phyloP scores from a whole-genome alignment of 352 stramenopile genomes.

The Blastocystis sp. region DNA sequence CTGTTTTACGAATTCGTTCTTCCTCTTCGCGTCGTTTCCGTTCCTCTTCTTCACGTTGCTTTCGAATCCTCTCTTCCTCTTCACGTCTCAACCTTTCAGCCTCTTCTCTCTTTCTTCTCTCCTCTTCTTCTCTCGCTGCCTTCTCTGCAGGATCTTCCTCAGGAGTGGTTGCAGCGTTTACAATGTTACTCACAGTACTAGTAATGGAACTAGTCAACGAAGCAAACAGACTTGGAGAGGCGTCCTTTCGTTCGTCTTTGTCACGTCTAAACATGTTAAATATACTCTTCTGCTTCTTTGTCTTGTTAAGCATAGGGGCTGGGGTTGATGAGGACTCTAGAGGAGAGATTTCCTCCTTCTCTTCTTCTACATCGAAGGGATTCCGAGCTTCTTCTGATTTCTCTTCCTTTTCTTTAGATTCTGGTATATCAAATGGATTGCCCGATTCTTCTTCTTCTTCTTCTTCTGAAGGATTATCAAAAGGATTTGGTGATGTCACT shows the following conservation, averaged over 20 bases:
- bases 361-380: conserved; percentile 16
- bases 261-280: conserved; percentile 54
- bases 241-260: conserved; percentile 17
- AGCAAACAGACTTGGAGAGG: background rate
- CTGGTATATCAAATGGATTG: background rate
- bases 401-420: conserved; percentile 1
- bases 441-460: conserved; percentile 31
- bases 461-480: background rate
- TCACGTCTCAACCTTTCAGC: background rate
- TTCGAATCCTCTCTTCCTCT: conserved; percentile 29
- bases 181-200: background rate
- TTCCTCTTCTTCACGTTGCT: conserved; percentile 53
- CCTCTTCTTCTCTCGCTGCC: conserved; percentile 5
- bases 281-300: conserved; percentile 63
- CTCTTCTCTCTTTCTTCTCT: background rate
- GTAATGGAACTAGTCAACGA: conserved; percentile 21
- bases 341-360: conserved; percentile 14
- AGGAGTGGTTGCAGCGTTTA: background rate
- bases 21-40: conserved; percentile 53
- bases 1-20: conserved; percentile 27
- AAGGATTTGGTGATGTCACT: conserved; percentile 36
- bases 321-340: background rate
- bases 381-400: background rate
- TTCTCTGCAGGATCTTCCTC: background rate
- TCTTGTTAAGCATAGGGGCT: background rate